Percentiles rank a stretch among this genome's conserved stretches.
Conservation (phyloP, 192 early-diverging fungal species). For the Backusella mclennaniae region DNA sequence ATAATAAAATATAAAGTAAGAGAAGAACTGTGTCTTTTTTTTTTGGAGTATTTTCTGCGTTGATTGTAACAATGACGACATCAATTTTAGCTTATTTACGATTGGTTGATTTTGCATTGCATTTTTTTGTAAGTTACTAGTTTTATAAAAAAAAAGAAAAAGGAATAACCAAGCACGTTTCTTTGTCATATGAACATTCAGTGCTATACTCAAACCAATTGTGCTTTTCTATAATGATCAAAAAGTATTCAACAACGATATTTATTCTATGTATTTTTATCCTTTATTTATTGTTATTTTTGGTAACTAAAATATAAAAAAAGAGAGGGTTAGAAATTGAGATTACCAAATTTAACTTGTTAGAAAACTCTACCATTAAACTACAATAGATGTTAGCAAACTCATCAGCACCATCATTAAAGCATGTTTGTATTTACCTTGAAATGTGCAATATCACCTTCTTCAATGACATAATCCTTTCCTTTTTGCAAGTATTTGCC, state of each 20-base stretch:
- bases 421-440: constrained; percentile 23
- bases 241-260: no score
- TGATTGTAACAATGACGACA: not conserved
- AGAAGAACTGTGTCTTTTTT: not conserved
- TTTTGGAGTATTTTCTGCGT: not conserved
- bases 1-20: not conserved
- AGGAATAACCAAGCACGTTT: no score
- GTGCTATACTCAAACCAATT: no score
- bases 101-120: not conserved
- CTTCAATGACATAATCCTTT: constrained; percentile 70
- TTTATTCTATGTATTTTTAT: not conserved
- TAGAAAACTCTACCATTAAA: not conserved
- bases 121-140: not conserved
- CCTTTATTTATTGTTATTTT: not conserved
- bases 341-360: not conserved
- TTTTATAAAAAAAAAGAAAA: no score
- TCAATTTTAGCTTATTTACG: not conserved
- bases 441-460: constrained; percentile 58
- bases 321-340: not conserved
- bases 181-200: no score
- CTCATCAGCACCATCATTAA: not conserved
- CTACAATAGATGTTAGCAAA: not conserved
- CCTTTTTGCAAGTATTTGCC: constrained; percentile 75
- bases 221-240: no score
- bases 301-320: not conserved